phyloP scores from a whole-genome alignment of 345 rosid genomes.

The Brassica incana region DNA sequence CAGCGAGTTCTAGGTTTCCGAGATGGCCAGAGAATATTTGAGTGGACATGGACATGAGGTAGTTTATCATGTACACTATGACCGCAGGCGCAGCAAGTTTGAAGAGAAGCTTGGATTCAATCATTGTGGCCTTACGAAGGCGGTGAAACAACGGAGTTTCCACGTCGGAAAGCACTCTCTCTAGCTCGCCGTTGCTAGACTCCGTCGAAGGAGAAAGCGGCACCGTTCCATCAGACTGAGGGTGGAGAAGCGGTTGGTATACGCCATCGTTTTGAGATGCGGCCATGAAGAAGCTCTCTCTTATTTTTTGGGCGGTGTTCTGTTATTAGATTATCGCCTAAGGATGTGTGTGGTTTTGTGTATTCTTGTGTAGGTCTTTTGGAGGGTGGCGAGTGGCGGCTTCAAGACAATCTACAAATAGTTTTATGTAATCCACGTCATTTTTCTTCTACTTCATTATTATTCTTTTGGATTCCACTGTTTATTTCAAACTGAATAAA shows the following conservation, averaged over 20 bases:
- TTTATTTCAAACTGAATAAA: neutral
- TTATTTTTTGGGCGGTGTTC: neutral
- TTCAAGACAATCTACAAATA: neutral
- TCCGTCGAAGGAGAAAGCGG: neutral
- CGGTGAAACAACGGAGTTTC: constrained; percentile 7
- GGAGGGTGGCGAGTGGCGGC: constrained; percentile 4
- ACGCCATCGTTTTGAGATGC: constrained; percentile 11
- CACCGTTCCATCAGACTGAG: constrained; percentile 9
- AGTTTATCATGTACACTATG: constrained; percentile 52
- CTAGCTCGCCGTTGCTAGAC: constrained; percentile 27
- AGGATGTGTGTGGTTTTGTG: neutral
- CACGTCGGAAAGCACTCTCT: constrained; percentile 22
- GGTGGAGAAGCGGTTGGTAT: constrained; percentile 20
- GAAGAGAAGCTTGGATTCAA: constrained; percentile 43
- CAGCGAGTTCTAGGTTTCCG: constrained; percentile 59
- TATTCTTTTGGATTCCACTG: neutral
- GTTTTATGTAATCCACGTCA: neutral
- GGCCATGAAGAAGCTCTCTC: constrained; percentile 4
- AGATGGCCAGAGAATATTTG: constrained; percentile 58
- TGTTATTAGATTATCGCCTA: neutral
- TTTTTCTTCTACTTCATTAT: neutral
- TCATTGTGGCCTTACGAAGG: constrained; percentile 15
- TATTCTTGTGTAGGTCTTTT: neutral
- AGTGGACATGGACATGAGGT: constrained; percentile 56
- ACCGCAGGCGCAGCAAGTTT: constrained; percentile 54